Evolutionary conservation across 306 rosid genomes (phyloP).

Genomic region (Purshia tridentata): DNA sequence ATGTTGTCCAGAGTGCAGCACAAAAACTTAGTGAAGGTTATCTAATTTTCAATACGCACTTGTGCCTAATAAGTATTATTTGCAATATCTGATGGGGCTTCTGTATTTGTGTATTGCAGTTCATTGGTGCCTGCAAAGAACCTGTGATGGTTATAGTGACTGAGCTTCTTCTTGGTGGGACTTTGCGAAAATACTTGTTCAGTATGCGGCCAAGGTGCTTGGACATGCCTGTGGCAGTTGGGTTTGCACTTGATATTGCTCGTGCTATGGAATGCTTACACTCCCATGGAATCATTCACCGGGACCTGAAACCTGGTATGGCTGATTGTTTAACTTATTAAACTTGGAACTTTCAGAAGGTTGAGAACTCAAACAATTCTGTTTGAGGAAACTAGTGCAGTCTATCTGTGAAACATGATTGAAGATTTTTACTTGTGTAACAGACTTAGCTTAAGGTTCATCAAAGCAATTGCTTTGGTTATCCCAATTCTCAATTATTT

Average conservation of each 20-base stretch:
- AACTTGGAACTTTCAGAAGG: background rate
- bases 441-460: background rate
- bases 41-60: background rate
- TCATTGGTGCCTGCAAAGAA: slow-evolving; percentile 95
- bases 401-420: background rate
- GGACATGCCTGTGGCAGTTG: slow-evolving; percentile 64
- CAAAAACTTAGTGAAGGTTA: slow-evolving; percentile 85
- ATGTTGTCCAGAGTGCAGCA: slow-evolving; percentile 92
- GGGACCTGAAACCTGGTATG: slow-evolving; percentile 93
- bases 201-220: slow-evolving; percentile 71
- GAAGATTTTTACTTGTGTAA: background rate
- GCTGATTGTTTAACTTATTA: slow-evolving; percentile 16
- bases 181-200: slow-evolving; percentile 78
- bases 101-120: slow-evolving; percentile 49
- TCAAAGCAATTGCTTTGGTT: background rate
- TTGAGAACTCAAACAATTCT: background rate
- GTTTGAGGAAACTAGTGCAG: background rate
- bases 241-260: slow-evolving; percentile 84
- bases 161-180: slow-evolving; percentile 85
- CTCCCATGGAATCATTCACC: slow-evolving; percentile 93
- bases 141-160: slow-evolving; percentile 96
- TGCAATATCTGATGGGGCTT: slow-evolving; percentile 29
- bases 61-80: background rate
- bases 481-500: background rate
- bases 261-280: slow-evolving; percentile 90